Conservation (phyloP, 1,284 basidiomycete species). For the Microbotryum lychnidis-dioicae region DNA sequence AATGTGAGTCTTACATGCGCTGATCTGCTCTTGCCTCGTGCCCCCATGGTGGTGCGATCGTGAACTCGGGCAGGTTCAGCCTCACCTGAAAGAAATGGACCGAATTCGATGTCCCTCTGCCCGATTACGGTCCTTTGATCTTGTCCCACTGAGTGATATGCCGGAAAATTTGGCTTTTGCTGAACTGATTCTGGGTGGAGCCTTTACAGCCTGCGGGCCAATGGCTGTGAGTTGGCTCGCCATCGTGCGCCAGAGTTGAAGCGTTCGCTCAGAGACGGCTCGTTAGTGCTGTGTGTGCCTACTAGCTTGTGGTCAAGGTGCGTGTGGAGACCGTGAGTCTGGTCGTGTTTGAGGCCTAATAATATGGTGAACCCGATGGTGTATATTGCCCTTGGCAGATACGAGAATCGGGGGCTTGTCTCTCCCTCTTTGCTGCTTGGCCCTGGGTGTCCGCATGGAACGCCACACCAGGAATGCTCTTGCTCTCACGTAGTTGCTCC, state of each 20-base stretch:
- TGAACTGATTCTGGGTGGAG: no score
- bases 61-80: constrained; percentile 4
- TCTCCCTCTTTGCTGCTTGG: constrained; percentile 7
- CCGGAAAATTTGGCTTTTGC: no score
- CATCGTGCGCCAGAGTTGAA: no score
- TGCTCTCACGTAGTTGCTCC: constrained; percentile 63
- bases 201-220: no score
- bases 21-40: no score
- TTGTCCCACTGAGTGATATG: neutral
- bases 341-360: constrained; percentile 40
- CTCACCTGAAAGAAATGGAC: constrained; percentile 10
- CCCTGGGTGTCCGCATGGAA: constrained; percentile 67
- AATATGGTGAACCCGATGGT: constrained; percentile 66
- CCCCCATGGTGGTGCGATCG: constrained; percentile 6
- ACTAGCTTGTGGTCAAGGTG: constrained; percentile 3
- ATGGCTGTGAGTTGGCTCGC: no score
- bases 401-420: neutral
- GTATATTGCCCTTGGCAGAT: constrained; percentile 3
- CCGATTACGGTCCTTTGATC: constrained; percentile 1
- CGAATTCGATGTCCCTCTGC: constrained; percentile 1
- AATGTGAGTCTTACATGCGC: constrained; percentile 18
- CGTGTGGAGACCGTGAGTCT: neutral
- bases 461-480: constrained; percentile 69
- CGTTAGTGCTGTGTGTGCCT: no score
- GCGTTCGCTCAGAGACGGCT: no score